A percentile compares a stretch with the other conserved stretches of the same genome.
Evolutionary conservation across 257 asterid species (phyloP).

Genomic region (Salvia miltiorrhiza): DNA sequence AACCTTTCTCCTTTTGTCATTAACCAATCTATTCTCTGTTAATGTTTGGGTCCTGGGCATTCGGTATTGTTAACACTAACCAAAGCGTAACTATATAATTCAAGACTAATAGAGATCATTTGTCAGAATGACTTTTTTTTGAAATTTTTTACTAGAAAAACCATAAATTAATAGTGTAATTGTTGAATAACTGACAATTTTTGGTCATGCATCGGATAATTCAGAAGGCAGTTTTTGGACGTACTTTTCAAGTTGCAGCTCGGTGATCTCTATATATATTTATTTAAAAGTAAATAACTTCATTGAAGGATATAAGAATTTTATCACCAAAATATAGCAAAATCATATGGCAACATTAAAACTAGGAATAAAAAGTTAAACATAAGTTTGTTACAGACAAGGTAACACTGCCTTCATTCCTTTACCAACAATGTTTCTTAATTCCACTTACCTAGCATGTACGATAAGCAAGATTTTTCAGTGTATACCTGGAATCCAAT

Average conservation of each 20-base stretch:
- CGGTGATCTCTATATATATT: background rate
- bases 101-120: background rate
- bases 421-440: background rate
- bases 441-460: background rate
- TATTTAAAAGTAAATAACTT: background rate
- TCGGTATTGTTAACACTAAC: background rate
- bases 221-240: background rate
- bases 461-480: background rate
- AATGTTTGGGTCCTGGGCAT: background rate
- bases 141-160: too few species aligned
- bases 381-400: background rate
- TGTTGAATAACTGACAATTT: background rate
- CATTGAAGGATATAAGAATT: background rate
- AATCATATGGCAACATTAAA: background rate
- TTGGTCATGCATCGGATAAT: background rate
- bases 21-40: background rate
- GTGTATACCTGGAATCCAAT: conserved; percentile 83
- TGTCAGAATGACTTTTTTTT: background rate
- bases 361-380: background rate
- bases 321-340: background rate
- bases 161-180: background rate
- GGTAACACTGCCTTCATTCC: background rate
- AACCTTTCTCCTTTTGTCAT: background rate
- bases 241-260: too few species aligned
- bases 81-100: background rate